Evolutionary conservation across 2,329 filamentous ascomycete species (phyloP), one percentile per base, ranked within the genome.

Genomic region (Trichophyton schoenleinii): DNA sequence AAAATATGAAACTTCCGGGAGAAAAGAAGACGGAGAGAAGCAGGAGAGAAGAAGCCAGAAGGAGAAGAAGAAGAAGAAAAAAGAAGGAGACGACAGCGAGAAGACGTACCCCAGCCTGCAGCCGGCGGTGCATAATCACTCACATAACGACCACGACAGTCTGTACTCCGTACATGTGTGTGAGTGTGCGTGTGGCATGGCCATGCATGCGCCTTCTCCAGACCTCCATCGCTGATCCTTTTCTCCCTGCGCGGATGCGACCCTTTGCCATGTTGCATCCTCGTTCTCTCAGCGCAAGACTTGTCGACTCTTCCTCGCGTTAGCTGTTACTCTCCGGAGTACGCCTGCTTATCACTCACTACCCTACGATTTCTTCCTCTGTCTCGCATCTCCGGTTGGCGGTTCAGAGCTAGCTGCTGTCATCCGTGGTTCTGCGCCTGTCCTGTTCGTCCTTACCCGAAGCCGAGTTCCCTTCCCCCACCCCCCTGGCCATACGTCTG

Each of bases 1-100:
- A 55, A 53, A 55, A 55, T 55, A 55, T 28, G 52, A 55, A 55
- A 55, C 52, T 55, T 55, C 52, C 52, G 15, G 28, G 52, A n/a
- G 34, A 55, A 25, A 11, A 36, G 18, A 22, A 25, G 20, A 52
- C 20, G 22, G 9, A 52, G 8, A 38, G 34, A 38, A 38, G 34
- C 34, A 13, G 11, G 9, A 38, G 11, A 38, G 9, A 38, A 38
- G 34, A 38, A 38, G 8, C 13, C 6, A 28, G 13, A 28, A 28
- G 8, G 18, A 18, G 41, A 44, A 8, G 8, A 13, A 13, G 7
- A 9, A 13, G 34, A 28, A 28, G 8, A 44, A 28, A 28, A 3
- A 44, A 11, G 22, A 9, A 25, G 3, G 2, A 2, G 7, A 42
- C n/a, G 38, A 42, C 38, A 4, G 31, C 31, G 31, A 9, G 34